Evolutionary conservation across 2,329 filamentous ascomycete genomes (phyloP).

Genomic region (Colletotrichum sp.): DNA sequence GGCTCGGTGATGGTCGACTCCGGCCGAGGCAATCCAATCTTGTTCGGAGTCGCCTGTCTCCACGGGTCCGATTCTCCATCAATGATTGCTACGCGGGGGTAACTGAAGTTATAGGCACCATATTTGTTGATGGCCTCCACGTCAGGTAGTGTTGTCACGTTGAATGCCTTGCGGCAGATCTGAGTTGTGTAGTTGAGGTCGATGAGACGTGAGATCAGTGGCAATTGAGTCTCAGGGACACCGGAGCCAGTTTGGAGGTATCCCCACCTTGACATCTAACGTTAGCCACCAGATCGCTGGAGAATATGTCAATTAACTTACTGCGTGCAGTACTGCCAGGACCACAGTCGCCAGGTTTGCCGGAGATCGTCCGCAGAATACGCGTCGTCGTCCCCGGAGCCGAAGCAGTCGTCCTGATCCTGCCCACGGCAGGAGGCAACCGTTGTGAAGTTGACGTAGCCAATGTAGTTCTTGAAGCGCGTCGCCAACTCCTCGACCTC

Average conservation of each 20-base stretch:
- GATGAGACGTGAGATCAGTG: conserved; percentile 74
- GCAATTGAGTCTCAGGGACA: conserved; percentile 66
- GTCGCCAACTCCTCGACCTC: conserved; percentile 37
- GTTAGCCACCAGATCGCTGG: conserved; percentile 12
- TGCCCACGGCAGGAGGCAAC: background rate
- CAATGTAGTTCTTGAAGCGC: conserved; percentile 58
- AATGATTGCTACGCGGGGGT: conserved; percentile 77
- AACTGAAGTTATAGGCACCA: conserved; percentile 74
- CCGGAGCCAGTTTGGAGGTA: conserved; percentile 77
- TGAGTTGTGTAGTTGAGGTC: conserved; percentile 65
- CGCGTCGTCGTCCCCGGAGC: conserved; percentile 13
- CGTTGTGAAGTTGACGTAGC: conserved; percentile 40
- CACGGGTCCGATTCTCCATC: conserved; percentile 83
- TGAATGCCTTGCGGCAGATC: conserved; percentile 72
- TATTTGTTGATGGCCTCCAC: conserved; percentile 75
- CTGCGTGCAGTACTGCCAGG: conserved; percentile 61
- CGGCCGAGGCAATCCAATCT: conserved; percentile 57
- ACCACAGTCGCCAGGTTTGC: conserved; percentile 44
- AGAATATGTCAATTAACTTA: conserved; percentile 29
- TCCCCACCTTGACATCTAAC: conserved; percentile 64
- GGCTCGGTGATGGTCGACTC: conserved; percentile 69
- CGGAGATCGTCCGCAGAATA: background rate
- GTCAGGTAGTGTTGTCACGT: conserved; percentile 68
- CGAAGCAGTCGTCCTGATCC: conserved; percentile 12
- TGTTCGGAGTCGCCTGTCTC: conserved; percentile 75